Evolutionary conservation across 164 flowering plant species (phyloP), one percentile per base, ranked within the genome.

Genomic region (Vitis amurensis): DNA sequence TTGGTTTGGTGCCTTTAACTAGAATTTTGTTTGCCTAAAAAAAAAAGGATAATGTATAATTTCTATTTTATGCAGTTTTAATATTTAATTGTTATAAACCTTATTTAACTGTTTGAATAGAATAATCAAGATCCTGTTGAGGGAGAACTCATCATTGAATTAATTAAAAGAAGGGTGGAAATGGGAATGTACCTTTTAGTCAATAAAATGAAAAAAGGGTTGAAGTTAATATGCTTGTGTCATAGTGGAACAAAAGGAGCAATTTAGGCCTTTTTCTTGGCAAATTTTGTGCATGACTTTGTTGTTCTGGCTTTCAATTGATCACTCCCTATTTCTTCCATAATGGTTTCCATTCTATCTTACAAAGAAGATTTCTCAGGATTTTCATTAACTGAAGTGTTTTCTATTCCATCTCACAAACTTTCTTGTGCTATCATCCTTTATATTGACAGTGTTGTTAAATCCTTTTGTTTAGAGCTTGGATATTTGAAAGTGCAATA

Each of bases 401-500:
- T 48, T 17, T 47, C 44, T 61, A 8, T 64, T 0, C 29, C 51
- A 55, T 15, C 17, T 44, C 8, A 4, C 29, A 1, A 37, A 50
- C 8, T 15, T 66, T 13, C 7, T 48, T 16, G 53, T 48, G 11
- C 44, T 23, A 10, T 12, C 16, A 15, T 59, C 61, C 8, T n/a
- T 55, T 49, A 52, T 60, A 29, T 29, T 79, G 67, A 75, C 47
- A 4, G 8, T 71, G 2, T 77, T n/a, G 61, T 76, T 59, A 11
- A 15, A 27, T 68, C 58, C 55, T 64, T 9, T 61, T 74, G 23
- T 71, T 50, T 87, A 94, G 99, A 90, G 68, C 50, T 87, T 70
- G 91, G 82, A 67, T 80, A 86, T 80, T 69, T 86, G 70, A 83
- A 80, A 30, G 30, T 89, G 82, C 97, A 87, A 68, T 94, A 85